Evolutionary conservation across 306 rosid species (phyloP).

Genomic region (Cucumis melo): DNA sequence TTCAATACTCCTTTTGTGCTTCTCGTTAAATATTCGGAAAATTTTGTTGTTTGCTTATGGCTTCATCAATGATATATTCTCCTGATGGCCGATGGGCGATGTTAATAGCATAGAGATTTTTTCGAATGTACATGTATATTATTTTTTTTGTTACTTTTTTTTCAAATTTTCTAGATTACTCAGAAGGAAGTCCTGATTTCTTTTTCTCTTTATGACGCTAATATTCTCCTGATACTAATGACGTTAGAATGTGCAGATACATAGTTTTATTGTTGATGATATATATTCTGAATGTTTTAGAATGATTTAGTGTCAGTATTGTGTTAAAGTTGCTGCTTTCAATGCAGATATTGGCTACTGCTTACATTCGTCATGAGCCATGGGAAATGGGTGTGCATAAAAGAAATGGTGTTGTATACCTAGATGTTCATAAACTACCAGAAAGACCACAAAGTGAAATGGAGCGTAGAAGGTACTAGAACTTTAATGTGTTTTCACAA

Average conservation of each 20-base stretch:
- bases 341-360: conserved; percentile 73
- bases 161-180: background rate
- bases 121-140: background rate
- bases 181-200: background rate
- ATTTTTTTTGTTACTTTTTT: background rate
- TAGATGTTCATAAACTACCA: conserved; percentile 88
- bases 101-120: background rate
- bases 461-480: conserved; percentile 71
- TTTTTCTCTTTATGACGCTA: background rate
- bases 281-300: background rate
- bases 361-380: conserved; percentile 77
- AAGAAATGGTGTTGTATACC: conserved; percentile 91
- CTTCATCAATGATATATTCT: background rate
- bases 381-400: conserved; percentile 99
- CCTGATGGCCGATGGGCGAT: background rate
- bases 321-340: conserved; percentile 5
- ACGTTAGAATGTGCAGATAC: background rate
- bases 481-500: background rate
- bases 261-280: too few species aligned
- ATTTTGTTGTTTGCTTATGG: background rate
- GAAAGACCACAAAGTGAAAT: conserved; percentile 77
- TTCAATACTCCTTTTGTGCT: background rate
- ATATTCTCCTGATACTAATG: background rate
- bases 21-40: background rate
- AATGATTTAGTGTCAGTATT: background rate